A percentile compares a stretch with the other conserved stretches of the same genome.
Conservation (phyloP, 306 rosid species). For the Medicago ruthenica region DNA sequence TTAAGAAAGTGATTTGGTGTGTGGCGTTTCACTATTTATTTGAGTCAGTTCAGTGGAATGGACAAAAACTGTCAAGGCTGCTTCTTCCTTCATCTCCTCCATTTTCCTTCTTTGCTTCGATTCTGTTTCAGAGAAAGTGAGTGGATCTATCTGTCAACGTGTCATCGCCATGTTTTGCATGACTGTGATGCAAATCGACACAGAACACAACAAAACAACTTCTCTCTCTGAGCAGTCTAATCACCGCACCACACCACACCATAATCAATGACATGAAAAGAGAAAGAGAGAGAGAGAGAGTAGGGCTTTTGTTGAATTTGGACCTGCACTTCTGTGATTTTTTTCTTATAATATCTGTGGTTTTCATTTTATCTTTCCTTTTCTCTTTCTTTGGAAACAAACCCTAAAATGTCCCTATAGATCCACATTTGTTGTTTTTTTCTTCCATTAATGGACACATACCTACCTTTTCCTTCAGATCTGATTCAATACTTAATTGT, state of each 20-base stretch:
- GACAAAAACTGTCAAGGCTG: not conserved
- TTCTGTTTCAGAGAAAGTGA: too few relatives aligned
- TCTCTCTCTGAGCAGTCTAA: not conserved
- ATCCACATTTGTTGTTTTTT: not conserved
- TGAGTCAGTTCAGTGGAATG: not conserved
- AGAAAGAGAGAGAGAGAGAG: not conserved
- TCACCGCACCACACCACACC: not conserved
- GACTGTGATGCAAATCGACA: not conserved
- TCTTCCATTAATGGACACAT: not conserved
- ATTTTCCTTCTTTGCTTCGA: not conserved
- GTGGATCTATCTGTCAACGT: not conserved
- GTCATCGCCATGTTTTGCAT: not conserved
- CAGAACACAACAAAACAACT: not conserved
- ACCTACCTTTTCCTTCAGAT: slow-evolving; percentile 48
- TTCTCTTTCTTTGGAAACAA: not conserved
- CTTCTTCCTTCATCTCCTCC: not conserved
- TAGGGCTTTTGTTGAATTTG: not conserved
- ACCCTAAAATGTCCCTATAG: not conserved
- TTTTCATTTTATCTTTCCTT: not conserved
- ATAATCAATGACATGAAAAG: too few relatives aligned
- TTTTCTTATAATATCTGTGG: not conserved
- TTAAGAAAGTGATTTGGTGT: not conserved
- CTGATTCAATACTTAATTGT: slow-evolving; percentile 17
- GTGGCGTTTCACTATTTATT: not conserved
- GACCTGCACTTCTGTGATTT: not conserved